Evolutionary conservation across 2,329 filamentous ascomycete species (phyloP), one percentile per base, ranked within the genome.

Genomic region (Stagonosporopsis cucurbitacearum): DNA sequence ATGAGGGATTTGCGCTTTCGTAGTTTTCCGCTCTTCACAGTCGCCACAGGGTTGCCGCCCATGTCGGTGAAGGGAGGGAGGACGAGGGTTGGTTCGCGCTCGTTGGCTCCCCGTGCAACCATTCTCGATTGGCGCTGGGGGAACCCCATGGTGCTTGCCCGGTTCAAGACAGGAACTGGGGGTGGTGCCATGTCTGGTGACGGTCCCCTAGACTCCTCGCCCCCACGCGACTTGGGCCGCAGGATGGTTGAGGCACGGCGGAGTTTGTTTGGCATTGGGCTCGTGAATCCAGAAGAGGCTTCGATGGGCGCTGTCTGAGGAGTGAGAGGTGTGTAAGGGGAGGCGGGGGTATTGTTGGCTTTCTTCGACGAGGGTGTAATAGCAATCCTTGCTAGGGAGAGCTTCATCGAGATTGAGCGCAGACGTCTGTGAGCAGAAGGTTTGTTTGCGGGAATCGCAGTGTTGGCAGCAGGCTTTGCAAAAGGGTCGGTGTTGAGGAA

Each of bases 401-500:
- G 68, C 42, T 70, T 74, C 61, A 71, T 69, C 1, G 71, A 74
- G 43, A 76, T 76, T 33, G 70, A 73, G 9, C 74, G 68, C 20
- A 76, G 61, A 3, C 74, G 73, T 51, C 63, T 69, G 64, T 76
- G 73, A 2, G 73, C 60, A n/a, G 65, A 64, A 7, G 64, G 59
- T 50, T 74, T 67, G 62, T 71, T 69, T 44, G 73, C 70, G 19
- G 72, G 71, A 6, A 71, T 73, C 6, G 70, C 63, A 1, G 70
- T 65, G 36, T 60, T 65, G 11, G 62, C 66, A 15, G 59, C 70
- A 2, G 68, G 60, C 48, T 62, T 73, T 28, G 72, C 74, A 57
- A 72, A 76, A 8, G 74, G 74, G 45, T 76, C 74, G 8, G 71
- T 74, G 50, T 63, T 73, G 41, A 76, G 69, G 60, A 76, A 76